Conservation (phyloP, 192 early-diverging fungal genomes). For the Coemansia umbellata region DNA sequence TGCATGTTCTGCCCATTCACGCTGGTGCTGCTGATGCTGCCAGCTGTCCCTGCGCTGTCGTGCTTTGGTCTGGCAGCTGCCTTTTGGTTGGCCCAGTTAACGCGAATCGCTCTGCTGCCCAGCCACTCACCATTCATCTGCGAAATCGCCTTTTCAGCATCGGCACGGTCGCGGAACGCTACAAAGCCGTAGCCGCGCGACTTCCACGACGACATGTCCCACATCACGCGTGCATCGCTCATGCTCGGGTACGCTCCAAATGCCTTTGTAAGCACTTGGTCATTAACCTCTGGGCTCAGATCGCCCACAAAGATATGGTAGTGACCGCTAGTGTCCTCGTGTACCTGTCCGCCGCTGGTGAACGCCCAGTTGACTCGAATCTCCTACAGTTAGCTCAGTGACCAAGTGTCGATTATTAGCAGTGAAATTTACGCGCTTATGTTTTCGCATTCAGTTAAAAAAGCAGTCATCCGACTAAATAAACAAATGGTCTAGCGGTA, state of each 20-base stretch:
- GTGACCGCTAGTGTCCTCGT: conserved; percentile 72
- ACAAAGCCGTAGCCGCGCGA: conserved; percentile 92
- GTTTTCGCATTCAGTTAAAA: too few species aligned
- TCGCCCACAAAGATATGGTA: conserved; percentile 93
- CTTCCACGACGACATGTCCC: conserved; percentile 83
- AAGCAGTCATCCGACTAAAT: too few species aligned
- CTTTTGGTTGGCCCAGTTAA: conserved; percentile 95
- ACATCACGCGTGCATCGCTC: conserved; percentile 90
- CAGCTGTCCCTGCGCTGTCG: conserved; percentile 2
- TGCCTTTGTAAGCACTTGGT: conserved; percentile 72
- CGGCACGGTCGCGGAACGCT: conserved; percentile 78
- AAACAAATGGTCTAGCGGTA: too few species aligned
- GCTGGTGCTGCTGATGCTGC: conserved; percentile 1
- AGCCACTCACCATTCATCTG: conserved; percentile 89
- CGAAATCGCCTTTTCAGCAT: conserved; percentile 81
- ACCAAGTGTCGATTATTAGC: too few species aligned
- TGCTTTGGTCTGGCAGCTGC: conserved; percentile 28
- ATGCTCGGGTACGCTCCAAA: conserved; percentile 53
- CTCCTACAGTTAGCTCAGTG: conserved; percentile 29
- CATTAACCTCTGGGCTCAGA: conserved; percentile 84
- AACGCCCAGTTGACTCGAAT: conserved; percentile 56
- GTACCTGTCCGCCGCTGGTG: conserved; percentile 31
- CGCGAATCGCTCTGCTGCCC: conserved; percentile 79
- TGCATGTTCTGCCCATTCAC: conserved; percentile 9
- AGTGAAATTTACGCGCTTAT: too few species aligned